Evolutionary conservation across 331 rosid genomes (phyloP), one percentile per base, ranked within the genome.

Genomic region (Saraca asoca): DNA sequence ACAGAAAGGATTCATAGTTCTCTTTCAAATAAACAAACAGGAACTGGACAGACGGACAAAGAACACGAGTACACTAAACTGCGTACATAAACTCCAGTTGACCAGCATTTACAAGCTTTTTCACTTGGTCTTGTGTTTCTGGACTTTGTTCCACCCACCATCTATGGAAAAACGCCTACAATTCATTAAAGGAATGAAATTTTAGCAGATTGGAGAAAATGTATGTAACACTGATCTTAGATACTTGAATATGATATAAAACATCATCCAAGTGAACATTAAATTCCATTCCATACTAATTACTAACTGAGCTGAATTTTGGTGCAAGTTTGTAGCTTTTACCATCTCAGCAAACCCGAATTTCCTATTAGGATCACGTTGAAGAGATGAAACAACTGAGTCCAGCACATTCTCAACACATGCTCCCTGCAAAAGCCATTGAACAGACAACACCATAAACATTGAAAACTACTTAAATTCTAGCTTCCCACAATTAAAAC

Each of bases 261-360:
- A 6, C 68, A 52, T 42, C 48, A 58, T 58, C 13, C 2, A 15
- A 59, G 14, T 17, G 29, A 58, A 41, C 1, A 44, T 12, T 18
- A 2, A 33, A 14, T 33, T 19, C 31, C 31, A 24, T 24, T 24
- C 3, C 29, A 17, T 2, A 8, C 10, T 38, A 13, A 6, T 12
- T 17, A 14, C 4, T 5, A 49, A 55, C 6, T 48, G 5, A 4
- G 12, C 29, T 4, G 0, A 18, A 33, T 9, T 0, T 7, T 7
- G 12, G 33, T 54, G 6, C 7, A 11, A 17, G 38, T n/a, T 13
- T 66, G 12, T 10, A 7, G 68, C 7, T 4, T 52, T 53, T 84
- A 89, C 98, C 84, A 85, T 85, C 70, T 92, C 98, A 2, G 71
- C 96, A 71, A 75, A 92, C 50, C 87, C 81, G 76, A 92, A 89